Conservation (phyloP, 1,284 basidiomycete genomes). For the Ceratobasidium papillatum region DNA sequence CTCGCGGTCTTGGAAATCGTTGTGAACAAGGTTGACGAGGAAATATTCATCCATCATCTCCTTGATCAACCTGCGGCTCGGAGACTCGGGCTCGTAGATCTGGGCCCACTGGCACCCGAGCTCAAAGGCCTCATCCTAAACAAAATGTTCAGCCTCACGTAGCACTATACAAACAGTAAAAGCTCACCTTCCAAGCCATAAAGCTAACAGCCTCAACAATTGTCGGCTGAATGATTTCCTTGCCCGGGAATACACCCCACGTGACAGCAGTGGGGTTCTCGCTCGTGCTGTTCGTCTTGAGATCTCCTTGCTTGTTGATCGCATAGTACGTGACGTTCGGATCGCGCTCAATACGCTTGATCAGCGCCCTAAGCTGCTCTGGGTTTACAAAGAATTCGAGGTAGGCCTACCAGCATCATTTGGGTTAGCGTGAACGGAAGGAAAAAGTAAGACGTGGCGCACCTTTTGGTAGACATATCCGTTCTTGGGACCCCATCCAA, state of each 20-base stretch:
- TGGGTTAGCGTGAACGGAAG: background rate
- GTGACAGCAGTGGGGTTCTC: slow-evolving; percentile 98
- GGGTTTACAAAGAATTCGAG: slow-evolving; percentile 95
- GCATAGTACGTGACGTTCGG: slow-evolving; percentile 96
- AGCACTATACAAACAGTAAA: background rate
- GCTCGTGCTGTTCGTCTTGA: slow-evolving; percentile 90
- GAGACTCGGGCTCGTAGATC: slow-evolving; percentile 82
- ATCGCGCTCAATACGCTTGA: slow-evolving; percentile 88
- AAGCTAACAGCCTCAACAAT: slow-evolving; percentile 98
- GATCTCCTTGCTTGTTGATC: slow-evolving; percentile 90
- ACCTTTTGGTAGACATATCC: slow-evolving; percentile 99
- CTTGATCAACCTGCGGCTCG: slow-evolving; percentile 78
- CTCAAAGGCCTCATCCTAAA: slow-evolving; percentile 94
- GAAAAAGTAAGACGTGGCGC: slow-evolving; percentile 46
- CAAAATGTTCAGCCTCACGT: background rate
- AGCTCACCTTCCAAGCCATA: slow-evolving; percentile 91
- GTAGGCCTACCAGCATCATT: slow-evolving; percentile 73
- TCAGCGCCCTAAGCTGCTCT: slow-evolving; percentile 74
- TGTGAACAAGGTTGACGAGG: slow-evolving; percentile 97
- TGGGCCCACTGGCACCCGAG: slow-evolving; percentile 94
- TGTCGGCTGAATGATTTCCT: slow-evolving; percentile 97
- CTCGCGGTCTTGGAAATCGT: slow-evolving; percentile 87
- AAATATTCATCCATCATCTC: slow-evolving; percentile 82
- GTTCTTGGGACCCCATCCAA: slow-evolving; percentile 94
- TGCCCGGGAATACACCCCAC: slow-evolving; percentile 99